Conservation (phyloP, 495 filamentous ascomycete species). For the Xeromyces bisporus region DNA sequence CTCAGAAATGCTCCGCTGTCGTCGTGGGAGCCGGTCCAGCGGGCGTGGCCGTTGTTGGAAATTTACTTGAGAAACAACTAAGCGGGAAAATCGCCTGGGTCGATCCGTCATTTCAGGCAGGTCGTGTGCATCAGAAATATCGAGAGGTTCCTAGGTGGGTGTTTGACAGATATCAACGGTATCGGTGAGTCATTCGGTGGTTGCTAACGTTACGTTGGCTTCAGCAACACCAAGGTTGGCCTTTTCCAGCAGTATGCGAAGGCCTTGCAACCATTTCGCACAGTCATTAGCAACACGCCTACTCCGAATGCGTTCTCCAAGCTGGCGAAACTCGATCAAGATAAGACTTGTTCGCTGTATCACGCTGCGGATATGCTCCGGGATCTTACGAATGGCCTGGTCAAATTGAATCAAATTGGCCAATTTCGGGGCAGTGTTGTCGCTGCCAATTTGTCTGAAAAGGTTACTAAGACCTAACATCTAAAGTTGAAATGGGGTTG, state of each 20-base stretch:
- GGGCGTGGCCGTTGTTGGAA: slow-evolving; percentile 39
- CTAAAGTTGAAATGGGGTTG: not conserved
- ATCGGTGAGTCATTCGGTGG: no score
- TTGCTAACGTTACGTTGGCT: not conserved
- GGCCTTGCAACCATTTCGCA: slow-evolving; percentile 30
- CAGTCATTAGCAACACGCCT: slow-evolving; percentile 26
- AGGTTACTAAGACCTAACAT: slow-evolving; percentile 4
- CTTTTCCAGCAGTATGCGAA: slow-evolving; percentile 35
- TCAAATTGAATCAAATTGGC: slow-evolving; percentile 27
- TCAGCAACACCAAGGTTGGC: slow-evolving; percentile 34
- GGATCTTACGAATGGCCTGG: slow-evolving; percentile 31
- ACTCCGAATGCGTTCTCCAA: slow-evolving; percentile 34
- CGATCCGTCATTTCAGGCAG: slow-evolving; percentile 34
- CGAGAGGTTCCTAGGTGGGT: slow-evolving; percentile 37
- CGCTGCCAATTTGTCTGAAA: slow-evolving; percentile 19
- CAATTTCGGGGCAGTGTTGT: slow-evolving; percentile 25
- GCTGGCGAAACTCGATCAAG: slow-evolving; percentile 35
- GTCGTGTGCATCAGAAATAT: slow-evolving; percentile 35
- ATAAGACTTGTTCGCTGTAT: slow-evolving; percentile 34
- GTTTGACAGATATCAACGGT: slow-evolving; percentile 1
- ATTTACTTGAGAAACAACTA: slow-evolving; percentile 35
- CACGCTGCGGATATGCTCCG: slow-evolving; percentile 37
- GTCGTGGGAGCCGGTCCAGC: slow-evolving; percentile 41
- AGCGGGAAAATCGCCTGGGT: slow-evolving; percentile 34
- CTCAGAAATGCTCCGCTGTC: slow-evolving; percentile 29